These are phyloP conservation scores for Athelia sp. DNA, from an alignment of 1,284 basidiomycete genomes.

Conservation along the genomic window DNA sequence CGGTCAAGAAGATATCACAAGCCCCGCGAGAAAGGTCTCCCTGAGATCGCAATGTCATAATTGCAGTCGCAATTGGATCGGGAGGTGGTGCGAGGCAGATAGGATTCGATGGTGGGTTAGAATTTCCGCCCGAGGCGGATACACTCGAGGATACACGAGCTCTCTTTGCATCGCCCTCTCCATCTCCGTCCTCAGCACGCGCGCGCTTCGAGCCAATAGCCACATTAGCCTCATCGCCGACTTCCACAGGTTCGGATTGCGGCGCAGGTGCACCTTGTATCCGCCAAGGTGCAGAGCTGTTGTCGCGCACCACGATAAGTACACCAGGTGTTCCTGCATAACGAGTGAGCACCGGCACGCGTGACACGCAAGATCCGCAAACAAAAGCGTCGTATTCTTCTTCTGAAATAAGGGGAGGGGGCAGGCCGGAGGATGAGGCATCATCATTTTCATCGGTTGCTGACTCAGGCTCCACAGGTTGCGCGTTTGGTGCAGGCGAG, in stretches of 20 bases:
- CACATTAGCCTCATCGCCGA: conserved; percentile 19
- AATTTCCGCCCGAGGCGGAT: neutral
- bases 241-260: conserved; percentile 16
- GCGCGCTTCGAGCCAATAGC: conserved; percentile 44
- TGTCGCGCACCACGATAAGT: conserved; percentile 57
- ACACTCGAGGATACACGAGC: conserved; percentile 27
- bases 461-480: conserved; percentile 34
- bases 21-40: conserved; percentile 27
- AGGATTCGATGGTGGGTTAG: conserved; percentile 11
- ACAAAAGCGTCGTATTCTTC: conserved; percentile 68
- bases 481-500: conserved; percentile 30
- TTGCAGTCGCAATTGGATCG: conserved; percentile 35
- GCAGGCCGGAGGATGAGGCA: conserved; percentile 56
- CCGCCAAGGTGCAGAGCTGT: conserved; percentile 41
- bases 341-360: conserved; percentile 45
- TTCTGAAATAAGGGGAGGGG: conserved; percentile 58
- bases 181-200: conserved; percentile 18
- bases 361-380: conserved; percentile 58
- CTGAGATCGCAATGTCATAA: conserved; percentile 23
- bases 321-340: conserved; percentile 63
- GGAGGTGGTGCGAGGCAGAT: conserved; percentile 48
- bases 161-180: conserved; percentile 45
- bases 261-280: conserved; percentile 28
- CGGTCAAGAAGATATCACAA: conserved; percentile 69
- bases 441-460: conserved; percentile 24